These are phyloP conservation scores for Boechera retrofracta DNA, from an alignment of 345 rosid genomes.

Conservation along the genomic window DNA sequence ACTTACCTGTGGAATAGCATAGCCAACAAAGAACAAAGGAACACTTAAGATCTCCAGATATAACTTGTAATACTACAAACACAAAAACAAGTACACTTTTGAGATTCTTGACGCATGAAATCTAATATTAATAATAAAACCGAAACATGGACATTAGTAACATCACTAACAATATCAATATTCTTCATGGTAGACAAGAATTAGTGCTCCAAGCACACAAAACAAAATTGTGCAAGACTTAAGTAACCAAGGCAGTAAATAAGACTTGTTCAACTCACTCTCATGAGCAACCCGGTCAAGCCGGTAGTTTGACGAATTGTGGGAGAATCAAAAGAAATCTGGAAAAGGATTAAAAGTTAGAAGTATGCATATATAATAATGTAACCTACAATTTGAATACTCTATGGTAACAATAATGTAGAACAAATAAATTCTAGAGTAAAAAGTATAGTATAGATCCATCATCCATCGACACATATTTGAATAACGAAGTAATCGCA, in stretches of 20 bases:
- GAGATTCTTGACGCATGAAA: background rate
- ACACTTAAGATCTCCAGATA: conserved; percentile 65
- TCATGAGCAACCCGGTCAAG: conserved; percentile 56
- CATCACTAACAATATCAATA: background rate
- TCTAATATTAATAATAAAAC: background rate
- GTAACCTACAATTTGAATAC: conserved; percentile 20
- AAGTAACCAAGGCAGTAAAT: conserved; percentile 21
- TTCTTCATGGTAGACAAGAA: background rate
- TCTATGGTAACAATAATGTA: conserved; percentile 4
- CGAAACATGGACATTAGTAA: background rate
- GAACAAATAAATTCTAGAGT: conserved; percentile 20
- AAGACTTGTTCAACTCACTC: conserved; percentile 57
- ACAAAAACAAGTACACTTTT: conserved; percentile 33
- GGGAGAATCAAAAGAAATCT: conserved; percentile 65
- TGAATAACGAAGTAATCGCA: background rate
- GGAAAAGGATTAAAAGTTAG: conserved; percentile 33
- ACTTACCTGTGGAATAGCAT: conserved; percentile 77
- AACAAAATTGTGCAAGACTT: conserved; percentile 3
- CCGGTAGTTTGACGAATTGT: conserved; percentile 52
- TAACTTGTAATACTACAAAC: conserved; percentile 67
- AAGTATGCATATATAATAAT: background rate
- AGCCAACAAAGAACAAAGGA: conserved; percentile 63
- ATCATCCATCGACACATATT: background rate
- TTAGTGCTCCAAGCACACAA: background rate
- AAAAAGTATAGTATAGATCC: conserved; percentile 1